Conservation (phyloP, 306 rosid species). For the Castanea sativa region DNA sequence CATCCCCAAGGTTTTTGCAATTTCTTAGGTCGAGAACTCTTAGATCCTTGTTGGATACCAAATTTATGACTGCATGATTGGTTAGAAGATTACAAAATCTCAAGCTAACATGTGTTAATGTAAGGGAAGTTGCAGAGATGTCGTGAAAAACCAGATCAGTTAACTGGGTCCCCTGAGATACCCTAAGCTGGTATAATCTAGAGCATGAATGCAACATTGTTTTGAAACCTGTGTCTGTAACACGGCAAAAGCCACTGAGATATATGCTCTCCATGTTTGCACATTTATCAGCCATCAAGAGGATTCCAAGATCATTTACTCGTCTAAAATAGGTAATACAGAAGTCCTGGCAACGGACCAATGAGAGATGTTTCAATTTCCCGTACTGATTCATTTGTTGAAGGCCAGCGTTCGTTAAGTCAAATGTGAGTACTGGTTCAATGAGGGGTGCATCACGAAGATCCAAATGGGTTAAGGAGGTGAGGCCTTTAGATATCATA, state of each 20-base stretch:
- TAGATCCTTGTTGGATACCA: slow-evolving; percentile 79
- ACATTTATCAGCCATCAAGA: slow-evolving; percentile 88
- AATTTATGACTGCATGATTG: slow-evolving; percentile 56
- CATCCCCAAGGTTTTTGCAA: slow-evolving; percentile 88
- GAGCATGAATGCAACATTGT: slow-evolving; percentile 87
- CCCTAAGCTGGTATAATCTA: slow-evolving; percentile 72
- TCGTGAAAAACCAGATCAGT: slow-evolving; percentile 90
- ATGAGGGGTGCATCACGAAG: slow-evolving; percentile 86
- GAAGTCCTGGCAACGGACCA: slow-evolving; percentile 84
- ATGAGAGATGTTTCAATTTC: slow-evolving; percentile 74
- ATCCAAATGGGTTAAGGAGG: slow-evolving; percentile 73
- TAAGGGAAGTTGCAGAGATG: slow-evolving; percentile 86
- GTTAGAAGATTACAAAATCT: slow-evolving; percentile 86
- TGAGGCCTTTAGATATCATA: slow-evolving; percentile 65
- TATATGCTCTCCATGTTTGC: slow-evolving; percentile 79
- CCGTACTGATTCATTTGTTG: slow-evolving; percentile 85
- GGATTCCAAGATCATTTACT: slow-evolving; percentile 87
- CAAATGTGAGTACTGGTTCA: slow-evolving; percentile 73
- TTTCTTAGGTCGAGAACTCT: slow-evolving; percentile 78
- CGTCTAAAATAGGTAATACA: slow-evolving; percentile 63
- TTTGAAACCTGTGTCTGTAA: slow-evolving; percentile 94
- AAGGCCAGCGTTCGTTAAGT: slow-evolving; percentile 85
- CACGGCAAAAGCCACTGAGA: slow-evolving; percentile 95
- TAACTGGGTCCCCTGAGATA: slow-evolving; percentile 85
- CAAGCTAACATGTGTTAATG: slow-evolving; percentile 76